Evolutionary conservation across 1,284 basidiomycete genomes (phyloP).

Genomic region (Testicularia cyperi): DNA sequence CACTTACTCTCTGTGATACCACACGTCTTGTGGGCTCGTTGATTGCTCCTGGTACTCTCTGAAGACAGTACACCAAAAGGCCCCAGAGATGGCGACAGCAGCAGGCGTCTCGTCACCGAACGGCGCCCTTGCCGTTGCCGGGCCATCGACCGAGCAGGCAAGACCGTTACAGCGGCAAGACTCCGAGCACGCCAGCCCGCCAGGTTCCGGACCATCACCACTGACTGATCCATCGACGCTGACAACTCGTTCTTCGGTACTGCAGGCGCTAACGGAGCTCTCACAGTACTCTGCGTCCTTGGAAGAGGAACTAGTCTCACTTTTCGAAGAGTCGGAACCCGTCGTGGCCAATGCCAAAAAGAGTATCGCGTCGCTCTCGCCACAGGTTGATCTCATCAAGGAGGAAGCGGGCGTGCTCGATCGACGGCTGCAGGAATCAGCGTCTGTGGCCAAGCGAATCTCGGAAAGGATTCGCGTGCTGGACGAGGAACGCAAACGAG

Average conservation of each 20-base stretch:
- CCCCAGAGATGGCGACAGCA: too few species aligned
- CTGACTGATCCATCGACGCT: constrained; percentile 26
- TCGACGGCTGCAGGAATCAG: constrained; percentile 69
- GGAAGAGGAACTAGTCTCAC: constrained; percentile 72
- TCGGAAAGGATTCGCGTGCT: constrained; percentile 81
- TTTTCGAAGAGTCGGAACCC: constrained; percentile 66
- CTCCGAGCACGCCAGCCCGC: too few species aligned
- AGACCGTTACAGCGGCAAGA: too few species aligned
- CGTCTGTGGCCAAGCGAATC: constrained; percentile 82
- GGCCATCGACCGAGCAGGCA: too few species aligned
- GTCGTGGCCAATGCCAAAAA: constrained; percentile 21
- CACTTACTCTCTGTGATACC: too few species aligned
- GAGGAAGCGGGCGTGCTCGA: constrained; percentile 68
- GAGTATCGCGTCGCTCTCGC: constrained; percentile 65
- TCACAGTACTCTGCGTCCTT: constrained; percentile 77
- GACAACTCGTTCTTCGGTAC: constrained; percentile 32
- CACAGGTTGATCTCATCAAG: constrained; percentile 69
- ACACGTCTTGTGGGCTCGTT: too few species aligned
- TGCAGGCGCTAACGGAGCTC: constrained; percentile 64
- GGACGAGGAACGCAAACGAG: constrained; percentile 85
- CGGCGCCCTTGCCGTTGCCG: neutral
- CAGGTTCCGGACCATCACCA: too few species aligned
- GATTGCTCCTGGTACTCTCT: too few species aligned
- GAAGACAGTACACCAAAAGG: too few species aligned
- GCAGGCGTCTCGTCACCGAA: too few species aligned